Base-by-base conservation (phyloP, 2,329 filamentous ascomycete species). In the Aspergillus unguis region DNA sequence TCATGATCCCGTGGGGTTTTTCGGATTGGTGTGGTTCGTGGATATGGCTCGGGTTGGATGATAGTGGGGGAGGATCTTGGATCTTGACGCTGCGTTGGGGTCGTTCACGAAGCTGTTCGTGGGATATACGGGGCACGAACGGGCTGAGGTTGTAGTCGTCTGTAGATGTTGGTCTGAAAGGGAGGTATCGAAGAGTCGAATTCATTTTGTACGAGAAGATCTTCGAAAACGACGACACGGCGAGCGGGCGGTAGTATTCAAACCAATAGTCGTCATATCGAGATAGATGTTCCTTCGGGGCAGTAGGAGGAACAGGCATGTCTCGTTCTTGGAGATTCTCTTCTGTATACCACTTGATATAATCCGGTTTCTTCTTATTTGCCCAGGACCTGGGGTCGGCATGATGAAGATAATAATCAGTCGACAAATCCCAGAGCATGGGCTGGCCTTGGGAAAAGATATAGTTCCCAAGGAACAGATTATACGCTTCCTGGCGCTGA, bases 401-500 rank as follows among this genome's bases (percentile, higher is more conserved):
- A 64, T 99, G 92, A 65, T 99, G 94, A 5, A 99, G 84, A 64
- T 97, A 95, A 72, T 97, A 96, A 68, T 99, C 94, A 3, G 91
- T 96, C 2, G 87, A 80, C 6, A 99, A 80, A 66, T 99, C 94
- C 94, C 94, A 99, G 2, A 99, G 80, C 90, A 97, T 92, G 0
- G 94, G 94, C 66, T 95, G 87, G 0, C 89, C 91, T 58, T 90
- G 85, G 0, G 82, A 75, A 67, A 91, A 97, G 46, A 92, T 89
- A 69, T 99, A 99, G 66, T 97, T 96, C 5, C 94, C 94, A 1
- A 99, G 80, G 66, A 99, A 99, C 7, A 99, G 78, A 62, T 99
- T 99, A 71, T 97, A 97, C 0, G 94, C 94, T 72, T 99, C 94
- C 72, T 99, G 94, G 31, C 94, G 85, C 68, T 99, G 94, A n/a